Evolutionary conservation across 257 asterid species (phyloP).

Genomic region (Solanum ahanhuiri): DNA sequence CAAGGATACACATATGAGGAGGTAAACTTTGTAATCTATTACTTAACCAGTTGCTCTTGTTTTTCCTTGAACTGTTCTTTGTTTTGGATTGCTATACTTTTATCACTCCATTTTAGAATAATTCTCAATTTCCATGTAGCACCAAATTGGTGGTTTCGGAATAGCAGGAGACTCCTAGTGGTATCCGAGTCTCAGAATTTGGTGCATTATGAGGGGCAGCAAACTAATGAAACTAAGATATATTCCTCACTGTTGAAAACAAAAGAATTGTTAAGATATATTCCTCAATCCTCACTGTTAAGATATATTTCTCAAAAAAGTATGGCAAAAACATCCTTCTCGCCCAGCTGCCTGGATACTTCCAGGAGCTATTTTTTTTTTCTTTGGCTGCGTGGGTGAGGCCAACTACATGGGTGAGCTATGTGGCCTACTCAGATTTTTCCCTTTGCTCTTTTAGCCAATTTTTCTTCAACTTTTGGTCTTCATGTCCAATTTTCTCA

Average conservation of each 20-base stretch:
- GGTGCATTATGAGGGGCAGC: background rate
- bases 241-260: background rate
- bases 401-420: background rate
- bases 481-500: background rate
- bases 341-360: background rate
- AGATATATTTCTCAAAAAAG: background rate
- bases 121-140: background rate
- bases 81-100: background rate
- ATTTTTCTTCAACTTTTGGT: background rate
- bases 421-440: background rate
- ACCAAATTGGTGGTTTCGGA: background rate
- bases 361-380: background rate
- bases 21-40: conserved; percentile 31
- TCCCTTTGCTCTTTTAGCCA: background rate
- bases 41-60: background rate
- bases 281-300: background rate
- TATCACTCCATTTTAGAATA: background rate
- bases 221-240: background rate
- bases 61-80: background rate
- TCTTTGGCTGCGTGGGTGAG: background rate
- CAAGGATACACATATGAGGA: conserved; percentile 99
- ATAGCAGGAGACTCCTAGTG: background rate
- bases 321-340: background rate
- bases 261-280: background rate
- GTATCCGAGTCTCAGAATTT: background rate